Conservation (phyloP, 345 rosid species). For the Turritis glabra region DNA sequence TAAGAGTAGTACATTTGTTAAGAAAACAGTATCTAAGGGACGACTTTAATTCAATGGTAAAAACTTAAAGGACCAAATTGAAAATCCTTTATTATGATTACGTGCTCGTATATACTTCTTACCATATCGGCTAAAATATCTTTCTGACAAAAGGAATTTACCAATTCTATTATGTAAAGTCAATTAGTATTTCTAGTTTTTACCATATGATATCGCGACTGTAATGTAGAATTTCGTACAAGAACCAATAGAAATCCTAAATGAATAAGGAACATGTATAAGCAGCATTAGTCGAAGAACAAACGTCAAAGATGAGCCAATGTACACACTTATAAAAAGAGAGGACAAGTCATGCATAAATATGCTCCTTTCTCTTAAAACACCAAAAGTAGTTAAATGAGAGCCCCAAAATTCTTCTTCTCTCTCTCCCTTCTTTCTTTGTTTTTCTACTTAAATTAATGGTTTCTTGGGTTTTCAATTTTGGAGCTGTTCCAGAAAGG, state of each 20-base stretch:
- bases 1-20: too few relatives aligned
- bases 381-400: background rate
- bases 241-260: background rate
- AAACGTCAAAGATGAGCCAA: constrained; percentile 10
- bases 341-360: background rate
- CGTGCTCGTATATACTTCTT: too few relatives aligned
- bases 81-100: too few relatives aligned
- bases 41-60: too few relatives aligned
- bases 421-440: background rate
- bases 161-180: too few relatives aligned
- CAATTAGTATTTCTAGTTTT: too few relatives aligned
- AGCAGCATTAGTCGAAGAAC: background rate
- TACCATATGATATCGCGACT: too few relatives aligned
- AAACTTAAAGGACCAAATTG: too few relatives aligned
- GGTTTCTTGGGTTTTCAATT: constrained; percentile 33
- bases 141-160: too few relatives aligned
- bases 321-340: background rate
- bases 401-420: constrained; percentile 14
- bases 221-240: too few relatives aligned
- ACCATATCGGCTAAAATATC: too few relatives aligned
- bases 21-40: too few relatives aligned
- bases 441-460: constrained; percentile 20
- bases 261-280: constrained; percentile 2
- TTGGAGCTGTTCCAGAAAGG: constrained; percentile 55
- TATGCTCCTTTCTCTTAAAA: constrained; percentile 7